phyloP scores from a whole-genome alignment of 176 grass and related monocot genomes.

The Zizania latifolia region DNA sequence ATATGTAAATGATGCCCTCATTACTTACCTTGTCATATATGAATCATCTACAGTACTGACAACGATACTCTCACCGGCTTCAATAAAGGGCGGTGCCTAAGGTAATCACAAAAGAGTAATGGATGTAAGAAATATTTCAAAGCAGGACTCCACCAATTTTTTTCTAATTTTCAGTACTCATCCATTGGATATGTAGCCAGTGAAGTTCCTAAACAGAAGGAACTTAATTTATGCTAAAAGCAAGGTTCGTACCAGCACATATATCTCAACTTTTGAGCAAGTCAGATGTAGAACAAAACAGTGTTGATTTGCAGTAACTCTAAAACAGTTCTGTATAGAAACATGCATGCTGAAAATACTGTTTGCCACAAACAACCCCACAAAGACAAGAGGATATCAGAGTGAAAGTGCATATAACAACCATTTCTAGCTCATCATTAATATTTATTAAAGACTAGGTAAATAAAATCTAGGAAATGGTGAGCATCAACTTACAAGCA shows the following conservation, averaged over 20 bases:
- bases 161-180: slow-evolving; percentile 6
- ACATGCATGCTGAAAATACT: neutral
- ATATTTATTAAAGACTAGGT: neutral
- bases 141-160: neutral
- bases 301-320: neutral
- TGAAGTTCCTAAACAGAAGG: neutral
- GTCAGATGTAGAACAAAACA: neutral
- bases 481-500: slow-evolving; percentile 61
- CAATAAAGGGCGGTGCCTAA: slow-evolving; percentile 81
- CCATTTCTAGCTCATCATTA: slow-evolving; percentile 7
- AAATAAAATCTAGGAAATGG: slow-evolving; percentile 14
- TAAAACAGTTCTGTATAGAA: neutral
- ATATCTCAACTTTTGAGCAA: neutral
- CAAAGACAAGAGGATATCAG: slow-evolving; percentile 23
- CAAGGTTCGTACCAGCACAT: neutral
- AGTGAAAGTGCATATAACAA: neutral
- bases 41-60: slow-evolving; percentile 83
- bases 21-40: slow-evolving; percentile 66
- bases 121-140: slow-evolving; percentile 1
- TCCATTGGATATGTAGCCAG: neutral
- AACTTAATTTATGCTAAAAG: neutral
- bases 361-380: slow-evolving; percentile 4
- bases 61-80: slow-evolving; percentile 73
- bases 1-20: neutral
- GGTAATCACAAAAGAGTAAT: slow-evolving; percentile 19